Percentiles rank a stretch among this genome's conserved stretches.
Conservation (phyloP, 768 basidiomycete species). For the Floccularia luteovirens region DNA sequence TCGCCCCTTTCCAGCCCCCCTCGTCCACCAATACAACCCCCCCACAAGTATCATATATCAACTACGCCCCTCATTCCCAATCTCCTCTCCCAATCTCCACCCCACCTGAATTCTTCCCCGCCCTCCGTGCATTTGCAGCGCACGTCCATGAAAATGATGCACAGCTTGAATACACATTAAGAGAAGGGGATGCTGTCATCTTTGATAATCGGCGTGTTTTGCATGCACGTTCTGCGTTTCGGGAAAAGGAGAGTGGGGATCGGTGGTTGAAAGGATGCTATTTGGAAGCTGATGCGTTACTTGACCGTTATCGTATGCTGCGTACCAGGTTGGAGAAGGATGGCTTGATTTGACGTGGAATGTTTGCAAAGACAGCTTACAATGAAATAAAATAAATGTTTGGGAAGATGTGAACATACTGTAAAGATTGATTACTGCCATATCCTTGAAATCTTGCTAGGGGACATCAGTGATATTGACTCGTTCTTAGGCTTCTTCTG, state of each 20-base stretch:
- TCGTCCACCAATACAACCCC: slow-evolving; percentile 12
- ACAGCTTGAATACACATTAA: slow-evolving; percentile 56
- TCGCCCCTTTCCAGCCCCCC: too few relatives aligned
- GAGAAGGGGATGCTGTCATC: slow-evolving; percentile 81
- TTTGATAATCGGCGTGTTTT: slow-evolving; percentile 91
- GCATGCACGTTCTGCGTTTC: slow-evolving; percentile 82
- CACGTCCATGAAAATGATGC: slow-evolving; percentile 45
- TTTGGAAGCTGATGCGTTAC: slow-evolving; percentile 57
- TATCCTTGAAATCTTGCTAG: too few relatives aligned
- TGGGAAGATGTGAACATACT: too few relatives aligned
- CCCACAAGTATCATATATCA: slow-evolving; percentile 68
- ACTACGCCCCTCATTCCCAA: slow-evolving; percentile 95
- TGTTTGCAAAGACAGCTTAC: too few relatives aligned
- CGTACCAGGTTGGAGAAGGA: too few relatives aligned
- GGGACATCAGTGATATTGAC: too few relatives aligned
- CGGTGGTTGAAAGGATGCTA: slow-evolving; percentile 92
- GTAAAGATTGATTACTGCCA: too few relatives aligned
- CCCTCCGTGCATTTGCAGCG: slow-evolving; percentile 52
- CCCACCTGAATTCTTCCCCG: slow-evolving; percentile 49
- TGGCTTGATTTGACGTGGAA: too few relatives aligned
- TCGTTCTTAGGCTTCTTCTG: too few relatives aligned
- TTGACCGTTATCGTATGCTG: too few relatives aligned
- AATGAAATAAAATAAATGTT: too few relatives aligned
- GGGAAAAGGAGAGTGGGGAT: slow-evolving; percentile 23
- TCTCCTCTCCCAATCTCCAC: slow-evolving; percentile 59